Percentiles rank a stretch among this genome's conserved stretches.
These are phyloP conservation scores for Raphanus raphanistrum DNA, from an alignment of 345 rosid genomes.

Conservation along the genomic window DNA sequence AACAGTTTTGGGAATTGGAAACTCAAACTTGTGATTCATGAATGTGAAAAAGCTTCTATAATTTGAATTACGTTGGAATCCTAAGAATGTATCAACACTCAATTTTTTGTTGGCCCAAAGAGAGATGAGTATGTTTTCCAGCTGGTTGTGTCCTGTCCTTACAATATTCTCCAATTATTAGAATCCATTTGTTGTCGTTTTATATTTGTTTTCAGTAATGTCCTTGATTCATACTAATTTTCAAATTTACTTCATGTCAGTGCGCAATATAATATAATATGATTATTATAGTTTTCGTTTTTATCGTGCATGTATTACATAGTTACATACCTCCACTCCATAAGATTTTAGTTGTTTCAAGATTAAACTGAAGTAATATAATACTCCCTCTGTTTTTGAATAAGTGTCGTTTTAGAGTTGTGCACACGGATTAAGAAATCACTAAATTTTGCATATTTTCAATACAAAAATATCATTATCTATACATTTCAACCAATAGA, in stretches of 20 bases:
- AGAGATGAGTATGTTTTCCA: conserved; percentile 13
- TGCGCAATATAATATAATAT: not conserved
- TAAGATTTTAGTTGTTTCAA: too few species aligned
- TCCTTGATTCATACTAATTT: not conserved
- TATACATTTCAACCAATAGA: too few species aligned
- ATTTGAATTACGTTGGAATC: not conserved
- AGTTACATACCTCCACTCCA: too few species aligned
- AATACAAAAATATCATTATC: too few species aligned
- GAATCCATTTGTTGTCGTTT: not conserved
- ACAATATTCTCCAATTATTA: not conserved
- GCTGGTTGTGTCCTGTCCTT: conserved; percentile 1
- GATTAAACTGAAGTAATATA: too few species aligned
- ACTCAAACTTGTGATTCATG: not conserved
- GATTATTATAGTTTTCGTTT: too few species aligned
- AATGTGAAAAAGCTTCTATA: not conserved
- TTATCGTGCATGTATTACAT: too few species aligned
- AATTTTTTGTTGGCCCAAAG: not conserved
- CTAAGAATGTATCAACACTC: not conserved
- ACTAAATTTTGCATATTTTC: too few species aligned
- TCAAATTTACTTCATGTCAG: not conserved
- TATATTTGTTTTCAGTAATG: not conserved
- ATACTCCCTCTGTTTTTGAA: too few species aligned
- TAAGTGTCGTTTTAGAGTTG: too few species aligned
- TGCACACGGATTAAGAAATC: too few species aligned
- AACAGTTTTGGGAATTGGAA: not conserved